phyloP scores from a whole-genome alignment of 306 rosid species.

The Castanea mollissima region DNA sequence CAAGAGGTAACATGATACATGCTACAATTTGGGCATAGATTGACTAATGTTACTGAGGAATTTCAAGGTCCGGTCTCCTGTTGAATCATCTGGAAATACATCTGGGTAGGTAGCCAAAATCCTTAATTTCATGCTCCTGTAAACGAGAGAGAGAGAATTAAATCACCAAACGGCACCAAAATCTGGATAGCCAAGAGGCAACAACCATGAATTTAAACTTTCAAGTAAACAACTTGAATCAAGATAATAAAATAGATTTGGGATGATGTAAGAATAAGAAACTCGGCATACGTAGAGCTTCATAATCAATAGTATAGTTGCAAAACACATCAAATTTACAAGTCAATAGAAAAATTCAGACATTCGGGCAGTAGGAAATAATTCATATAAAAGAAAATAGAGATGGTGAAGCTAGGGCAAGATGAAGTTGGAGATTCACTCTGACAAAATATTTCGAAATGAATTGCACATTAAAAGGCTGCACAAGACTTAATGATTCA shows the following conservation, averaged over 20 bases:
- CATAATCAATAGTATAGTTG: too few relatives aligned
- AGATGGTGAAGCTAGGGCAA: too few relatives aligned
- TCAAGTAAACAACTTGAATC: neutral
- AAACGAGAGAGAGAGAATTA: neutral
- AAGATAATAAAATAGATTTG: neutral
- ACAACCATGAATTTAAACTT: neutral
- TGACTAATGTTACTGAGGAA: slow-evolving; percentile 44
- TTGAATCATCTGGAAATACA: slow-evolving; percentile 70
- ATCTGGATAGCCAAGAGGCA: neutral
- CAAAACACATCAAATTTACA: too few relatives aligned
- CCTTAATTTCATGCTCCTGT: slow-evolving; percentile 86
- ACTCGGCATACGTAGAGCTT: neutral
- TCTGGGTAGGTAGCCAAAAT: slow-evolving; percentile 76
- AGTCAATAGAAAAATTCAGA: too few relatives aligned
- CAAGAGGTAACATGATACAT: neutral
- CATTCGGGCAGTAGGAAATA: too few relatives aligned
- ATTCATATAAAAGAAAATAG: too few relatives aligned
- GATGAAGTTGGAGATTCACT: too few relatives aligned
- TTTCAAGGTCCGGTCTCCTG: slow-evolving; percentile 76
- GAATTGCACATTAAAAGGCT: too few relatives aligned
- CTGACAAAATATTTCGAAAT: too few relatives aligned
- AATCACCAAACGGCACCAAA: neutral
- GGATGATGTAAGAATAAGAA: neutral
- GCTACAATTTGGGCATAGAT: neutral
- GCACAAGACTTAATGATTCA: too few relatives aligned